Base-by-base conservation (phyloP, 164 flowering plant genomes). In the Platanus orientalis region DNA sequence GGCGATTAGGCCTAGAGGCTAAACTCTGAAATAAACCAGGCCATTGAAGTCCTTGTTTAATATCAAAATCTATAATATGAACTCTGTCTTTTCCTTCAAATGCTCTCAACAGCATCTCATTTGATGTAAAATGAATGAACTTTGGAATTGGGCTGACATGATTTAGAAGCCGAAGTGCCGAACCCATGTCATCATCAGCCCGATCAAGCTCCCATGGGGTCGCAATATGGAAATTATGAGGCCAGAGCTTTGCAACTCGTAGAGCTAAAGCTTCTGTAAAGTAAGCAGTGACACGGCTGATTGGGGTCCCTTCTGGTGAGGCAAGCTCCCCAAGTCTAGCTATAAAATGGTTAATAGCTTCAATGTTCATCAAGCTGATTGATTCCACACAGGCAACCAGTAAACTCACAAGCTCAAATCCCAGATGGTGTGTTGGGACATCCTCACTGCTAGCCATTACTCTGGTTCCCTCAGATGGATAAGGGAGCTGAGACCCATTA, bases 241-340 rank as follows among this genome's bases (percentile, higher is more conserved):
- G 98, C 98, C 98, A 94, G 28, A 87, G 69, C 75, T 83, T 79
- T 0, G 89, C 64, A 51, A 77, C 84, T 50, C 98, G 71, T 10
- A 89, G 70, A 1, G 95, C 88, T 47, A 94, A 71, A 26, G 88
- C 97, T 76, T 94, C 98, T 1, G 91, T 83, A 70, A 83, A 91
- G 75, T 91, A 94, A 27, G 98, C 89, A 0, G 69, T 66, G 7
- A 94, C 77, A 1, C 98, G 86, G 48, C 78, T 79, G 20, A 91
- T 69, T 4, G 91, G 56, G 24, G 83, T 65, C 39, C 89, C 98
- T 58, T 72, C 78, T 0, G 97, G 97, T 24, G 97, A 90, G 65
- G 98, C 95, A 48, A 85, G 81, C 54, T 83, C 87, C 4, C 97
- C 98, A 40, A 90, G 63, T 58, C 75, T 87, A 17, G 84, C 79